Evolutionary conservation across 257 asterid species (phyloP).

Genomic region (Solanum pimpinellifolium): DNA sequence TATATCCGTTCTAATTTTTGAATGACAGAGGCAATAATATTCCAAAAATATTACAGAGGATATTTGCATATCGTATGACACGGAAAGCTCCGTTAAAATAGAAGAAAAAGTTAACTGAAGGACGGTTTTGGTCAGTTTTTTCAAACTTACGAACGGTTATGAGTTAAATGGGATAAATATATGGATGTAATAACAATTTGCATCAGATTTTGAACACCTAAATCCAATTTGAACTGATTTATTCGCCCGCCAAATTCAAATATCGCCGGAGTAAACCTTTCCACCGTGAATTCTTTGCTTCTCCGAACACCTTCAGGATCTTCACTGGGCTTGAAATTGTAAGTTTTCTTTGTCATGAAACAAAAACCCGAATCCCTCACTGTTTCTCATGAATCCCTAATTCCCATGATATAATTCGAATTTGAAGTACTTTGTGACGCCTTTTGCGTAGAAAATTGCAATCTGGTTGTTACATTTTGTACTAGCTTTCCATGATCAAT

Average conservation of each 20-base stretch:
- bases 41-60: rapidly evolving
- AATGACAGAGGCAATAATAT: rapidly evolving
- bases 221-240: background rate
- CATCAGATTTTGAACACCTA: background rate
- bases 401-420: background rate
- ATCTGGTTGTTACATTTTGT: background rate
- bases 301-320: background rate
- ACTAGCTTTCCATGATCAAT: background rate
- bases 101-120: background rate
- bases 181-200: background rate
- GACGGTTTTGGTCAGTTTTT: background rate
- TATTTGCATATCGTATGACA: background rate
- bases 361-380: background rate
- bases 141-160: background rate
- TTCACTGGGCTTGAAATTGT: background rate
- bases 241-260: background rate
- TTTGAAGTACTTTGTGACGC: background rate
- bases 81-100: background rate
- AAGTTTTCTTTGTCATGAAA: background rate
- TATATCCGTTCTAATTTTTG: no score
- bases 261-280: background rate
- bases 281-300: background rate
- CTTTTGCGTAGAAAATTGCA: background rate
- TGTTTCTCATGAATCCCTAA: background rate
- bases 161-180: background rate